Evolutionary conservation across 225 moss, liverwort and hornwort genomes (phyloP).

Genomic region (Pseudoscleropodium purum): DNA sequence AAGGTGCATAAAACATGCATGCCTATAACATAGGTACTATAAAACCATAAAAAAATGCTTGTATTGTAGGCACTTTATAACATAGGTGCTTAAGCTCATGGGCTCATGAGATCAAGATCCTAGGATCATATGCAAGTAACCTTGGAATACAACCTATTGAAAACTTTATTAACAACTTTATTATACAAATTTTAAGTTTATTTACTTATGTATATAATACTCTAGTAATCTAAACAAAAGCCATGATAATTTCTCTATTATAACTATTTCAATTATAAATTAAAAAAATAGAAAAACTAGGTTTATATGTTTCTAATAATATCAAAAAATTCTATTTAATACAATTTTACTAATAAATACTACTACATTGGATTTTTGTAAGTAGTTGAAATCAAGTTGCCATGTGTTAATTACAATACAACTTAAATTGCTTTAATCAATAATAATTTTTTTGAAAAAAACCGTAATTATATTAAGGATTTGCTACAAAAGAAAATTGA

Average conservation of each 20-base stretch:
- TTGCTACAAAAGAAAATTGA: too few relatives aligned
- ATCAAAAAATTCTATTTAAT: neutral
- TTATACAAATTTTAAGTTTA: neutral
- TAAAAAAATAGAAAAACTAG: too few relatives aligned
- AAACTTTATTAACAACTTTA: neutral
- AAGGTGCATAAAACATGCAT: too few relatives aligned
- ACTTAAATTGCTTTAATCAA: neutral
- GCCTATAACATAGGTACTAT: too few relatives aligned
- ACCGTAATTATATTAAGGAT: too few relatives aligned
- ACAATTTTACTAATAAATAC: neutral
- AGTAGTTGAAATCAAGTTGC: neutral
- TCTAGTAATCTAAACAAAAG: neutral
- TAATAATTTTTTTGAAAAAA: too few relatives aligned
- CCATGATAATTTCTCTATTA: neutral
- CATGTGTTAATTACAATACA: neutral
- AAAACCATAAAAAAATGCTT: too few relatives aligned
- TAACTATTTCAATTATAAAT: neutral
- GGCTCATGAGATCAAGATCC: too few relatives aligned
- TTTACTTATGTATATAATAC: neutral
- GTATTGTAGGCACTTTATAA: too few relatives aligned
- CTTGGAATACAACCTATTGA: neutral
- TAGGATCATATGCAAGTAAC: too few relatives aligned
- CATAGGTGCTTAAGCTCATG: too few relatives aligned
- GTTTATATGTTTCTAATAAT: neutral
- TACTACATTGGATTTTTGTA: neutral